Evolutionary conservation across 768 basidiomycete species (phyloP).

Genomic region (Boletus reticulatus): DNA sequence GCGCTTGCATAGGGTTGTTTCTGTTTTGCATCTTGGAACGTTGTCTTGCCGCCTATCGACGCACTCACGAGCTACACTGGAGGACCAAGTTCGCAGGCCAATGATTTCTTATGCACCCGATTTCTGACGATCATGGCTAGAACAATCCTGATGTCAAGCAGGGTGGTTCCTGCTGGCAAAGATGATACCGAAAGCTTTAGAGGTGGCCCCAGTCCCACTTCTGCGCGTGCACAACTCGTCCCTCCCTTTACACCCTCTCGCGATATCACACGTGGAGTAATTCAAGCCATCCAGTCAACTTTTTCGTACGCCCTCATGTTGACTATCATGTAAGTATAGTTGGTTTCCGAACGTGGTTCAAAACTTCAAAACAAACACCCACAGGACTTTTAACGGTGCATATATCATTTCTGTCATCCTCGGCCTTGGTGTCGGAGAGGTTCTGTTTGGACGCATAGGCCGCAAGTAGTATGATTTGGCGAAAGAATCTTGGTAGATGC

Average conservation of each 20-base stretch:
- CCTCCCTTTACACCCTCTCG: constrained; percentile 65
- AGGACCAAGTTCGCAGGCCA: constrained; percentile 43
- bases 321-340: constrained; percentile 63
- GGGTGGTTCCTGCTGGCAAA: not conserved
- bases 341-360: not conserved
- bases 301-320: constrained; percentile 77
- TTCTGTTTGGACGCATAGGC: constrained; percentile 60
- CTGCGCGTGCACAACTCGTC: constrained; percentile 28
- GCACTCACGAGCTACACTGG: constrained; percentile 58
- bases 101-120: not conserved
- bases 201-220: not conserved
- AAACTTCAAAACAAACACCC: constrained; percentile 7
- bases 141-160: not conserved
- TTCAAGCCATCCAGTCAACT: constrained; percentile 61
- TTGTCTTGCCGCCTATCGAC: constrained; percentile 57
- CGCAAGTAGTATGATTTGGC: constrained; percentile 1
- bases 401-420: constrained; percentile 71
- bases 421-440: constrained; percentile 74
- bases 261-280: constrained; percentile 67
- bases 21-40: constrained; percentile 70
- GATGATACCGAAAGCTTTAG: not conserved
- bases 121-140: constrained; percentile 11
- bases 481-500: no score
- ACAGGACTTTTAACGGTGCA: constrained; percentile 81
- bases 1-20: constrained; percentile 71